These are phyloP conservation scores for Rosa multiflora DNA, from an alignment of 306 rosid genomes.

Conservation along the genomic window DNA sequence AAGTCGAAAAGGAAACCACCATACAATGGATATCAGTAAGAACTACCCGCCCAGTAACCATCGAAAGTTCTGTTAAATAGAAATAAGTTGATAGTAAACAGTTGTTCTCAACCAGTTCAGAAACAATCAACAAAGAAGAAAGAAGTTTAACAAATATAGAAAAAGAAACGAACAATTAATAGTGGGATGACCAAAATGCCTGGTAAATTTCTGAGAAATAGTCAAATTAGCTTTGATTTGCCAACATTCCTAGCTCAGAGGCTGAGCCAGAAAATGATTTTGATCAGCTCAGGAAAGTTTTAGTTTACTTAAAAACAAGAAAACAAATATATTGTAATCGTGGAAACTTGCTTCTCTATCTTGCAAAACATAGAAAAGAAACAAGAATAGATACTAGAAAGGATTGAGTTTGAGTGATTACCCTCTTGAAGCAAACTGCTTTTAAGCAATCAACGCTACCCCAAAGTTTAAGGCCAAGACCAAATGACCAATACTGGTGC, in stretches of 20 bases:
- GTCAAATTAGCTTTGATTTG: too few species aligned
- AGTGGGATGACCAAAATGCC: not conserved
- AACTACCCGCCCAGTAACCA: not conserved
- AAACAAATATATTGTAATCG: not conserved
- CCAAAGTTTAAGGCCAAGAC: constrained; percentile 15
- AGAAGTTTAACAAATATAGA: not conserved
- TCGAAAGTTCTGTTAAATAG: too few species aligned
- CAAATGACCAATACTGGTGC: not conserved
- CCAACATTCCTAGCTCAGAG: too few species aligned
- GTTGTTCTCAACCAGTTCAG: not conserved
- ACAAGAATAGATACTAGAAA: not conserved
- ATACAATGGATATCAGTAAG: too few species aligned
- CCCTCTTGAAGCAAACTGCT: too few species aligned
- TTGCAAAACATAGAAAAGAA: not conserved
- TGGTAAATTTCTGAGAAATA: not conserved
- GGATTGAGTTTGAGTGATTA: too few species aligned
- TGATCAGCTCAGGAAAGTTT: too few species aligned
- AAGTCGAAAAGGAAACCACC: too few species aligned
- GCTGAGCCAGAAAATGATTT: too few species aligned
- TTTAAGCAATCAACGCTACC: not conserved
- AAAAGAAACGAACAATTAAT: not conserved
- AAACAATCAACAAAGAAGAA: not conserved
- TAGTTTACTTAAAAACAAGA: too few species aligned
- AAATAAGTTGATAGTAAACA: not conserved
- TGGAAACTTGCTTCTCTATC: not conserved